Base-by-base conservation (phyloP, 164 flowering plant species). In the Paratinospora sagittata region DNA sequence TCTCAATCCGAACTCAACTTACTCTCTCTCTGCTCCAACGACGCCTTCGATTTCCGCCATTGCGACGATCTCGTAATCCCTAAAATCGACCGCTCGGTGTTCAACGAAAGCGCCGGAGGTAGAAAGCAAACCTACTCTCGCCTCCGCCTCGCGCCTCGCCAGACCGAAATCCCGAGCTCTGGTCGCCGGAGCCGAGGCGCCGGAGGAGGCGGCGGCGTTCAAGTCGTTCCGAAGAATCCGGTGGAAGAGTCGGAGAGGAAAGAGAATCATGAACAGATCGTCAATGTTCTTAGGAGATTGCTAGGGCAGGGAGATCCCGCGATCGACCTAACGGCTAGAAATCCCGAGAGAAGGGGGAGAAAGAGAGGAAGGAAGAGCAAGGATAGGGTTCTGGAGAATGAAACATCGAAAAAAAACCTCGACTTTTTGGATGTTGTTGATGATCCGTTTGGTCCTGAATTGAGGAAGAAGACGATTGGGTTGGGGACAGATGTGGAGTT, bases 111-210 rank as follows among this genome's bases (percentile, higher is more conserved):
- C 77, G 91, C 90, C n/a, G 97, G 96, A 8, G 82, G 92, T 74
- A 90, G 98, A 17, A 88, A 87, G 55, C 98, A 93, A 70, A 91
- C 98, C 52, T 93, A 84, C 82, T 89, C 91, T 45, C 91, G 97
- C 37, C 85, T 89, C 77, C 93, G 92, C 68, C 87, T 90, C 26
- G 89, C 94, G 16, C 89, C 87, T 26, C 85, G 81, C 68, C 68
- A 75, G 67, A 55, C 82, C 61, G 81, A 73, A 49, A 27, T 70
- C 52, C n/a, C 81, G 26, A 45, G 61, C 76, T n/a, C 69, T 26
- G 63, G 73, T 62, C 73, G 63, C 23, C 74, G 68, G 69, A 57
- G 66, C 58, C 81, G 63, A 30, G 49, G 26, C 72, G 33, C 72
- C 39, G 64, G 45, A n/a, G n/a, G n/a, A n/a, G n/a, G n/a, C n/a